Base-by-base conservation (phyloP, 2,329 filamentous ascomycete genomes). In the Boeremia exigua region DNA sequence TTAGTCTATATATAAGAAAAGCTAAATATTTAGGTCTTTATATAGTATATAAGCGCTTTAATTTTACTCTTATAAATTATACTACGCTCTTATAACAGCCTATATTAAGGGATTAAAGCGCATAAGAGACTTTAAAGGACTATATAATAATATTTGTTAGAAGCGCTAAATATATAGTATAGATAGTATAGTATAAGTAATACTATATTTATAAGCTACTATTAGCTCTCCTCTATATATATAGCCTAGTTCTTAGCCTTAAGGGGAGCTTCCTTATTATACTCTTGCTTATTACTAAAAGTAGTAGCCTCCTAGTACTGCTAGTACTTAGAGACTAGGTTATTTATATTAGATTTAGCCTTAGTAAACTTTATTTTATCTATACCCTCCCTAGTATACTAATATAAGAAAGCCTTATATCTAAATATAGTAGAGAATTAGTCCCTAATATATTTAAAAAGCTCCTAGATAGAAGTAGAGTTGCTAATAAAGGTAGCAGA, bases 321-420 rank as follows among this genome's bases (percentile, higher is more conserved):
- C 88, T 98, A 95, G 86, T 99, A 99, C 82, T 99, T 95, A 61
- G 92, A 96, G 74, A 99, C 94, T 77, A 99, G 85, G 81, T 99
- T 95, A 86, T 99, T 98, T 95, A 99, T 98, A 87, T 99, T 99
- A 83, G 91, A 96, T 88, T 99, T 95, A 72, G 95, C 95, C 87
- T 99, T 95, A 78, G 95, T 99, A 86, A 99, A 99, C 85, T 99
- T 95, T 95, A 99, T 98, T 89, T 99, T 95, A 83, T 99, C 95
- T 95, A 99, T 99, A 84, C 95, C 95, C 87, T 99, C 95, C 77
- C 93, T 93, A 88, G 95, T 99, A 85, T 99, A 99, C 95, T 95
- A 99, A 86, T 98, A 95, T 88, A 99, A 91, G 92, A 99, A 99
- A 88, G 95, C 95, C 91, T 98, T 99, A 84, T 95, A 92, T 84